Evolutionary conservation across 139 green algal genomes (phyloP).

Genomic region (Coccomyxa sp.): DNA sequence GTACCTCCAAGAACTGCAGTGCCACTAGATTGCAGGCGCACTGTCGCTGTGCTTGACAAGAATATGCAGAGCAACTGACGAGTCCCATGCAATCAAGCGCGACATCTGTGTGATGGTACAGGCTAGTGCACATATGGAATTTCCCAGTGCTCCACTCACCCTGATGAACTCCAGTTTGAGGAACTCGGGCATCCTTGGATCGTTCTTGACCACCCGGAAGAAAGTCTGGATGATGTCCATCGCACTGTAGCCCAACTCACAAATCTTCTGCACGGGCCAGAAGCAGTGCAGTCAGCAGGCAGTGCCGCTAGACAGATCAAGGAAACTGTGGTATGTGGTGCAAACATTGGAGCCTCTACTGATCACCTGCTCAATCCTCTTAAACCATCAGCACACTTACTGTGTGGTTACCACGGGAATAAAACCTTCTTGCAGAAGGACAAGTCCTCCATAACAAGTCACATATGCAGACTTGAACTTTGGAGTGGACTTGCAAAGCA

Average conservation of each 20-base stretch:
- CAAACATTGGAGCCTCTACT: not conserved
- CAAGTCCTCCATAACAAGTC: not conserved
- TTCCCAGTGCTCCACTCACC: conserved; percentile 6
- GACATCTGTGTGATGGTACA: not conserved
- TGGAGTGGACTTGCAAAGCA: not conserved
- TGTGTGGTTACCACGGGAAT: too few species aligned
- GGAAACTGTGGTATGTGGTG: not conserved
- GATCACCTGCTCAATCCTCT: not conserved
- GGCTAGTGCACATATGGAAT: not conserved
- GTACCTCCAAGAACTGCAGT: not conserved
- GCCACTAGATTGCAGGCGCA: not conserved
- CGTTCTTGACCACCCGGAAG: conserved; percentile 83
- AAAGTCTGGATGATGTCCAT: conserved; percentile 96
- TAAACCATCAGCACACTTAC: too few species aligned
- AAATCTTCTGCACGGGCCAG: conserved; percentile 55
- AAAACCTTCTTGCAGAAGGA: too few species aligned
- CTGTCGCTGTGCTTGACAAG: not conserved
- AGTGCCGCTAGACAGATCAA: not conserved
- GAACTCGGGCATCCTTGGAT: conserved; percentile 78
- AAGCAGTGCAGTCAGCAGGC: not conserved
- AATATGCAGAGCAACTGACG: not conserved
- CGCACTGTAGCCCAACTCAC: conserved; percentile 82
- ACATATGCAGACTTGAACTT: not conserved
- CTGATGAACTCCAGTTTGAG: conserved; percentile 96
- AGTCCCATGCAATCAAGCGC: not conserved